A percentile compares a stretch with the other conserved stretches of the same genome.
These are phyloP conservation scores for Lichtheimia ornata DNA, from an alignment of 371 early-diverging fungal genomes.

Conservation along the genomic window DNA sequence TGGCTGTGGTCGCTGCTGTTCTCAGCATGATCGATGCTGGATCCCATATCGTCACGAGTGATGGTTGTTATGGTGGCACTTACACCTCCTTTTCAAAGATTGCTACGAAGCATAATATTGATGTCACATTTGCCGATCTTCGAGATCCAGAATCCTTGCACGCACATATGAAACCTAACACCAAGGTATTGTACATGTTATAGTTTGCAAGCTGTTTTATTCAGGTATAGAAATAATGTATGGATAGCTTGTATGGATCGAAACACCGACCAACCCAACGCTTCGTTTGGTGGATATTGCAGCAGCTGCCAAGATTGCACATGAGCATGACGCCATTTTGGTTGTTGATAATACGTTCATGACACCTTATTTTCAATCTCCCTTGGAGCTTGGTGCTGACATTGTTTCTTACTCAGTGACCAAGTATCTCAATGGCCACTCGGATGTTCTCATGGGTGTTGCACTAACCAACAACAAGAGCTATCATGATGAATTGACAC, in stretches of 20 bases:
- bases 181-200: conserved; percentile 1
- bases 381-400: conserved; percentile 75
- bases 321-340: conserved; percentile 53
- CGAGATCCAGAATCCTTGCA: conserved; percentile 12
- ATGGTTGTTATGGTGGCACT: conserved; percentile 42
- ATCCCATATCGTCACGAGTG: conserved; percentile 19
- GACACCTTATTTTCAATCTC: conserved; percentile 68
- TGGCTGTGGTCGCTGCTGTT: conserved; percentile 37
- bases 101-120: conserved; percentile 6
- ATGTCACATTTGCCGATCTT: conserved; percentile 9
- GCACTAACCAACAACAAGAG: conserved; percentile 31
- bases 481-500: conserved; percentile 23
- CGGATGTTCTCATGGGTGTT: conserved; percentile 61
- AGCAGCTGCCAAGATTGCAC: conserved; percentile 59
- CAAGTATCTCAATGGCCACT: conserved; percentile 84
- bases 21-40: conserved; percentile 27
- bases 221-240: conserved; percentile 3
- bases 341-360: conserved; percentile 86
- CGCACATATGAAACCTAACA: conserved; percentile 21
- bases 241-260: conserved; percentile 67
- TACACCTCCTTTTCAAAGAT: conserved; percentile 21
- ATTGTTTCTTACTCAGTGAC: conserved; percentile 81
- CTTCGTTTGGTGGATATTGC: conserved; percentile 60
- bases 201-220: neutral
- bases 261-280: conserved; percentile 80